These are phyloP conservation scores for Volvox reticuliferus DNA, from an alignment of 139 green algal species.

Conservation along the genomic window DNA sequence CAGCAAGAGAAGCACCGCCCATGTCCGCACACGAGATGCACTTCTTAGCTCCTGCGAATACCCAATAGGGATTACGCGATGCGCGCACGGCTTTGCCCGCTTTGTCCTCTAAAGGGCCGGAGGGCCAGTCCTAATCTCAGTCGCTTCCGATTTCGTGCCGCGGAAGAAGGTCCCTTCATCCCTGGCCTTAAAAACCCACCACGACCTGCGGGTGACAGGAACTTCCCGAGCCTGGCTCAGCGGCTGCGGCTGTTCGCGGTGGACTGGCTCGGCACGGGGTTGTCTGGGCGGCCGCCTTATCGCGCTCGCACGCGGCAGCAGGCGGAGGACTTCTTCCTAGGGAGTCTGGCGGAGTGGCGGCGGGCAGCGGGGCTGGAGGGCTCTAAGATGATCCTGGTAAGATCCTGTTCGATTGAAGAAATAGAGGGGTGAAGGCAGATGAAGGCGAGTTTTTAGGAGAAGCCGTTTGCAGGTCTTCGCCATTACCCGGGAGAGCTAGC, in stretches of 20 bases:
- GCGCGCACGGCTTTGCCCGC: too few relatives aligned
- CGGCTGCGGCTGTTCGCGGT: conserved; percentile 75
- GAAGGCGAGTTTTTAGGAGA: not conserved
- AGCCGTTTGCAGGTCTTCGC: too few relatives aligned
- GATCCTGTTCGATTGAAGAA: too few relatives aligned
- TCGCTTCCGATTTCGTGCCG: too few relatives aligned
- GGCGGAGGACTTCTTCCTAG: conserved; percentile 88
- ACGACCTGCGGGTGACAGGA: conserved; percentile 59
- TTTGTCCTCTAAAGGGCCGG: too few relatives aligned
- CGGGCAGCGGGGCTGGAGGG: conserved; percentile 66
- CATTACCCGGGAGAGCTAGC: too few relatives aligned
- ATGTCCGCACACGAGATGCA: too few relatives aligned
- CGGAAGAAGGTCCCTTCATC: too few relatives aligned
- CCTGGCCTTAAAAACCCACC: not conserved
- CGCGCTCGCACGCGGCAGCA: conserved; percentile 62
- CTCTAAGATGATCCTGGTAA: conserved; percentile 47
- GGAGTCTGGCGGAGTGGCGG: conserved; percentile 79
- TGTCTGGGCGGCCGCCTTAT: conserved; percentile 85
- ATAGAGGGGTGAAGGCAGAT: not conserved
- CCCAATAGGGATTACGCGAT: too few relatives aligned
- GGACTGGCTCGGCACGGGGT: conserved; percentile 89
- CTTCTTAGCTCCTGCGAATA: too few relatives aligned
- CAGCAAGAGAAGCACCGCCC: too few relatives aligned
- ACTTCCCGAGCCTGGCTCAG: conserved; percentile 68
- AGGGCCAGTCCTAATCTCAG: too few relatives aligned